Evolutionary conservation across 1,139 yeast genomes (phyloP).

Genomic region (Lodderomyces jiufengensis): DNA sequence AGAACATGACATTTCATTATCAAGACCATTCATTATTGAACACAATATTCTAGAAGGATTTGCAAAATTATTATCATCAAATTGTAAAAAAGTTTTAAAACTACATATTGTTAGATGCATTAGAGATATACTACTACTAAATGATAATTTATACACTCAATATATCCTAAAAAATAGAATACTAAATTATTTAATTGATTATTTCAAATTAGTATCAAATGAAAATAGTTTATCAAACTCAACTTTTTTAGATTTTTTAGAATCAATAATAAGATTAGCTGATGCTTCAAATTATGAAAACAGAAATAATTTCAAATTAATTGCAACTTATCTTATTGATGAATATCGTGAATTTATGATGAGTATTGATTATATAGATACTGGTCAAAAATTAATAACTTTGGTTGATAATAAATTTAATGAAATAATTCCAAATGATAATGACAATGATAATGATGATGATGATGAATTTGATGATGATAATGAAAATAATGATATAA

Average conservation of each 20-base stretch:
- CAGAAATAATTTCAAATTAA: constrained; percentile 38
- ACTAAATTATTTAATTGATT: constrained; percentile 47
- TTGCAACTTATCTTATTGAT: constrained; percentile 49
- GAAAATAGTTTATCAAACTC: constrained; percentile 70
- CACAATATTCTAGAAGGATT: constrained; percentile 54
- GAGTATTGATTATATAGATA: constrained; percentile 25
- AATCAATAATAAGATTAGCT: constrained; percentile 39
- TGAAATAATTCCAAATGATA: constrained; percentile 8
- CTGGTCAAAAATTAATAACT: constrained; percentile 31
- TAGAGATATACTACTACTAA: constrained; percentile 53
- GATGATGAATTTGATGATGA: constrained; percentile 18
- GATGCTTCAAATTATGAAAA: constrained; percentile 23
- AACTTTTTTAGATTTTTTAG: constrained; percentile 69
- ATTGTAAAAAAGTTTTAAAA: constrained; percentile 48
- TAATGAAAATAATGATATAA: constrained; percentile 22
- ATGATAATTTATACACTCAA: constrained; percentile 58
- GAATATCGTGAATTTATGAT: constrained; percentile 25
- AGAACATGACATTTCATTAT: constrained; percentile 54
- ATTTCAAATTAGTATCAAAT: constrained; percentile 48
- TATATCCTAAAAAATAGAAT: constrained; percentile 56
- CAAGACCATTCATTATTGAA: constrained; percentile 60
- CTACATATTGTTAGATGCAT: constrained; percentile 65
- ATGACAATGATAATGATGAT: constrained; percentile 21
- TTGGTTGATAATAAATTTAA: constrained; percentile 25
- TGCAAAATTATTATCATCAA: constrained; percentile 36